These are phyloP conservation scores for Peniophora sp. DNA, from an alignment of 1,284 basidiomycete genomes.

Conservation along the genomic window DNA sequence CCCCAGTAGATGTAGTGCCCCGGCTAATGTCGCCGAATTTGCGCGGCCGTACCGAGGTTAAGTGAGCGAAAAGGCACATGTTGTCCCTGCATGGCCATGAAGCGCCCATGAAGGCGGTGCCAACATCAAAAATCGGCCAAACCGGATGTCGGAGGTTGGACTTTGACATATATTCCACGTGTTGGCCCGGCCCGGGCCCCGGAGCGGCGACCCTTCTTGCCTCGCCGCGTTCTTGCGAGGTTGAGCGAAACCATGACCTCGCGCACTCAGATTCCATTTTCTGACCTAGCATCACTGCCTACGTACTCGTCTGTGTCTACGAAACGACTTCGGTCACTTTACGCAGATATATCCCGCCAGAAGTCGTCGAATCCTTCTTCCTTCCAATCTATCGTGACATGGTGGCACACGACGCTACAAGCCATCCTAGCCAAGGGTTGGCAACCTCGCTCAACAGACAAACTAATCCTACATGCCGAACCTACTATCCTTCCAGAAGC, in stretches of 20 bases:
- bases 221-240: background rate
- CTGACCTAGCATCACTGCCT: slow-evolving; percentile 26
- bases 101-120: too few species aligned
- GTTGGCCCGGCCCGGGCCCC: too few species aligned
- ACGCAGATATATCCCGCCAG: slow-evolving; percentile 82
- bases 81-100: too few species aligned
- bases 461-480: slow-evolving; percentile 61
- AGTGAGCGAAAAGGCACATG: too few species aligned
- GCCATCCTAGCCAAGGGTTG: slow-evolving; percentile 53
- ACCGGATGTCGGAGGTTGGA: too few species aligned
- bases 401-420: slow-evolving; percentile 78
- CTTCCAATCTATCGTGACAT: slow-evolving; percentile 75
- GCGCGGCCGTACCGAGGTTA: too few species aligned
- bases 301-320: slow-evolving; percentile 45
- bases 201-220: background rate
- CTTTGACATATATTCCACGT: too few species aligned
- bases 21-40: too few species aligned
- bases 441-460: slow-evolving; percentile 37
- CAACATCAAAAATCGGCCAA: too few species aligned
- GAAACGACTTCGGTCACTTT: slow-evolving; percentile 74
- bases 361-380: slow-evolving; percentile 79
- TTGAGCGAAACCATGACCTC: background rate
- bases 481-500: slow-evolving; percentile 45
- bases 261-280: background rate
- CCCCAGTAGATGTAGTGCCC: too few species aligned